Conservation (phyloP, 1,284 basidiomycete genomes). For the Ganoderma leucocontextum region DNA sequence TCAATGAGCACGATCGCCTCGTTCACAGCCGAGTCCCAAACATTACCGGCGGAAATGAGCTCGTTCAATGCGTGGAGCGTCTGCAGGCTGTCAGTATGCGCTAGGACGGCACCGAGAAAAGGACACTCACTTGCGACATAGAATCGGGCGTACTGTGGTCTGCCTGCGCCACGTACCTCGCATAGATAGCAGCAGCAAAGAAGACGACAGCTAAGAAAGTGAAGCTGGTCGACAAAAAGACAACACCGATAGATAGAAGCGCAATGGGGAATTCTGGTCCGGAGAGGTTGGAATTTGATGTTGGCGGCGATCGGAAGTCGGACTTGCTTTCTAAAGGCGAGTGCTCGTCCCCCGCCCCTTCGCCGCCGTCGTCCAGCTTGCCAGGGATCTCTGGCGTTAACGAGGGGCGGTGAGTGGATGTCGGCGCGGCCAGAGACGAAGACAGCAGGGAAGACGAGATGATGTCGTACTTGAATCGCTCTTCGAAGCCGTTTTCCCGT, state of each 20-base stretch:
- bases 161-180: constrained; percentile 48
- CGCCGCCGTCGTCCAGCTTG: constrained; percentile 28
- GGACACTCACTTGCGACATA: constrained; percentile 59
- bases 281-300: constrained; percentile 3
- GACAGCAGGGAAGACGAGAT: constrained; percentile 82
- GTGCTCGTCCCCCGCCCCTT: constrained; percentile 8
- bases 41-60: constrained; percentile 67
- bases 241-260: constrained; percentile 43
- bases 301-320: neutral
- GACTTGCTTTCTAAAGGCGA: neutral
- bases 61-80: constrained; percentile 69
- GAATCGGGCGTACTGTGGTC: constrained; percentile 53
- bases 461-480: constrained; percentile 86
- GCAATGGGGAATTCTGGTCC: constrained; percentile 31
- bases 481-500: constrained; percentile 58
- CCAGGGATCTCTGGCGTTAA: constrained; percentile 40
- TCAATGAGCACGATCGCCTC: constrained; percentile 72
- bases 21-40: constrained; percentile 77
- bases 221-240: constrained; percentile 58
- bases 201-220: constrained; percentile 51
- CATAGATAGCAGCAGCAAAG: constrained; percentile 52
- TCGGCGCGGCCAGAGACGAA: constrained; percentile 47
- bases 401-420: constrained; percentile 33
- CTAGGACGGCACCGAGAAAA: constrained; percentile 13
- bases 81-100: constrained; percentile 44